Conservation (phyloP, 1,284 basidiomycete species). For the Ustilago crameri region DNA sequence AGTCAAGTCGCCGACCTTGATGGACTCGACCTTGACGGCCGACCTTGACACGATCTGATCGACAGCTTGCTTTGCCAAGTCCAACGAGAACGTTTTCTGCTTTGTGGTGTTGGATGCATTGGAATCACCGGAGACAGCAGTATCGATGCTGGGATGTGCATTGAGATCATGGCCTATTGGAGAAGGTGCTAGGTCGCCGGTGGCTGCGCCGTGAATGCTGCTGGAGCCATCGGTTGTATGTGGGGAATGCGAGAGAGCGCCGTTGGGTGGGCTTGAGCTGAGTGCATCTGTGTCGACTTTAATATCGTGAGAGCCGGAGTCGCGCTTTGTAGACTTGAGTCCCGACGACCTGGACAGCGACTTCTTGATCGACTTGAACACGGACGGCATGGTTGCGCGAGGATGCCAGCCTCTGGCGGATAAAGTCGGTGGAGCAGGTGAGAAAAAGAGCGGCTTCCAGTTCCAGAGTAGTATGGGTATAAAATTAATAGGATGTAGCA, state of each 20-base stretch:
- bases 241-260: conserved; percentile 4
- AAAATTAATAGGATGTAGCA: too few species aligned
- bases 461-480: neutral
- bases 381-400: conserved; percentile 21
- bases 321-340: conserved; percentile 10
- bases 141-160: conserved; percentile 11
- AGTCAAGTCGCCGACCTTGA: conserved; percentile 24
- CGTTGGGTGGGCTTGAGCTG: neutral
- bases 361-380: conserved; percentile 34
- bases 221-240: conserved; percentile 8
- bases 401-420: too few species aligned
- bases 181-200: conserved; percentile 3
- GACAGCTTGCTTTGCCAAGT: conserved; percentile 36
- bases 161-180: conserved; percentile 5
- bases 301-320: neutral
- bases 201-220: conserved; percentile 7
- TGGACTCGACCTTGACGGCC: conserved; percentile 26
- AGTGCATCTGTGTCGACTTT: neutral
- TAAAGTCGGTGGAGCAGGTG: too few species aligned
- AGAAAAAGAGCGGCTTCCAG: too few species aligned
- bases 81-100: conserved; percentile 21
- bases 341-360: conserved; percentile 17
- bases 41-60: conserved; percentile 43
- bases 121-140: neutral
- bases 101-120: conserved; percentile 2